phyloP scores from a whole-genome alignment of 2,329 filamentous ascomycete genomes.

The Pseudocercospora vitis region DNA sequence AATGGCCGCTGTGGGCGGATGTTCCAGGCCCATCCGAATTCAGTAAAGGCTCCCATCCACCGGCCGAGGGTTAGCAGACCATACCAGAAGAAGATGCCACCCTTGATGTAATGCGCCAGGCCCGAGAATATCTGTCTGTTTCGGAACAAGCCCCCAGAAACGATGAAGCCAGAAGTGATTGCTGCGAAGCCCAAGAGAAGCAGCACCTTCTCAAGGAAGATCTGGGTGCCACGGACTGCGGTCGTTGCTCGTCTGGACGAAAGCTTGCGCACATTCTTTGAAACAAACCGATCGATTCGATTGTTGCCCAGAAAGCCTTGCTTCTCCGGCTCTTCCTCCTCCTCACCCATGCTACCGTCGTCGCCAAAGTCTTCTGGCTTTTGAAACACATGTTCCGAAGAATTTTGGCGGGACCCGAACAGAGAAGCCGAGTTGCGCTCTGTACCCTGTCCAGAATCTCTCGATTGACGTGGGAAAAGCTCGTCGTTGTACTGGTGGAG shows the following conservation, averaged over 20 bases:
- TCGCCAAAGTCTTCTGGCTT: constrained; percentile 25
- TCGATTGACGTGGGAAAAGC: constrained; percentile 39
- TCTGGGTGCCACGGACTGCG: constrained; percentile 61
- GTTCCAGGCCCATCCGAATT: constrained; percentile 96
- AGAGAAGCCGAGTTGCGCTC: constrained; percentile 31
- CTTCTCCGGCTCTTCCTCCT: constrained; percentile 40
- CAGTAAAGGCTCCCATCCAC: constrained; percentile 86
- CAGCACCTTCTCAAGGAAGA: constrained; percentile 72
- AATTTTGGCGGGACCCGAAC: constrained; percentile 36
- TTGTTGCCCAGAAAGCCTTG: constrained; percentile 46
- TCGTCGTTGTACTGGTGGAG: constrained; percentile 27
- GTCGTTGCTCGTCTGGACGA: constrained; percentile 56
- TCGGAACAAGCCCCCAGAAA: constrained; percentile 75
- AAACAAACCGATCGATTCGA: constrained; percentile 30
- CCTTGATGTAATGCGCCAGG: constrained; percentile 90
- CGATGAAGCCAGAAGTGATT: constrained; percentile 69
- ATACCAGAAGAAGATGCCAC: constrained; percentile 92
- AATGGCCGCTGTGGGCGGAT: constrained; percentile 63
- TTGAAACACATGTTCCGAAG: constrained; percentile 31
- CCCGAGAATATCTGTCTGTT: constrained; percentile 69
- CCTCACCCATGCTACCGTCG: constrained; percentile 43
- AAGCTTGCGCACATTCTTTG: constrained; percentile 26
- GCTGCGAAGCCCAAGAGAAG: constrained; percentile 75
- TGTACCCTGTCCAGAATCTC: constrained; percentile 41
- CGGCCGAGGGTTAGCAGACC: constrained; percentile 82